Evolutionary conservation across 352 stramenopile species (phyloP).

Genomic region (Phytophthora idaei): DNA sequence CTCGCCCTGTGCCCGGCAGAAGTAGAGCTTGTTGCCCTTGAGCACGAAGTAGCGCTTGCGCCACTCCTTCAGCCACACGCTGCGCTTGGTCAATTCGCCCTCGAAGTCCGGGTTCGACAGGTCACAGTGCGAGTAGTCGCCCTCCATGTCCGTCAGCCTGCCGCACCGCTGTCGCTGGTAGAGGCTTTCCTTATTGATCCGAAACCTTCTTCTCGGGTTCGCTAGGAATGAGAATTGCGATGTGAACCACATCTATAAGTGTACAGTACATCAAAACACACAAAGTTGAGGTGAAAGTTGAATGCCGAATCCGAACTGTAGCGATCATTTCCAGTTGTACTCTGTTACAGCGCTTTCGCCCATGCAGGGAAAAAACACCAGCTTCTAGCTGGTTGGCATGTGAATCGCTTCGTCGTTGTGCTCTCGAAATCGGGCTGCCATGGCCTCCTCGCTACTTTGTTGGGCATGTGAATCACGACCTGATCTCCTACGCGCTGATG

Average conservation of each 20-base stretch:
- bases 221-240: neutral
- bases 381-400: too few relatives aligned
- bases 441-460: too few relatives aligned
- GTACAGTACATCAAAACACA: neutral
- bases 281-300: neutral
- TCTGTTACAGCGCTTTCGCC: too few relatives aligned
- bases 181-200: neutral
- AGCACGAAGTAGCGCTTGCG: slow-evolving; percentile 91
- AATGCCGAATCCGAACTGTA: too few relatives aligned
- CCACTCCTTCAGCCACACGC: slow-evolving; percentile 93
- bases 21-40: slow-evolving; percentile 93
- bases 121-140: slow-evolving; percentile 76
- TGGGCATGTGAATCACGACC: too few relatives aligned
- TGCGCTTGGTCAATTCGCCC: slow-evolving; percentile 90
- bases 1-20: slow-evolving; percentile 75
- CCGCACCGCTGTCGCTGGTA: neutral
- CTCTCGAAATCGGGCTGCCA: too few relatives aligned
- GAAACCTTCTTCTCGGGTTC: neutral
- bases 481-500: too few relatives aligned
- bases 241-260: neutral
- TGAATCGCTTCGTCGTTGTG: too few relatives aligned
- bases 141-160: slow-evolving; percentile 51
- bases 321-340: too few relatives aligned
- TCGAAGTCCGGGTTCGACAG: slow-evolving; percentile 88
- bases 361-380: too few relatives aligned